Evolutionary conservation across 257 asterid species (phyloP).

Genomic region (Solanum chmielewskii): DNA sequence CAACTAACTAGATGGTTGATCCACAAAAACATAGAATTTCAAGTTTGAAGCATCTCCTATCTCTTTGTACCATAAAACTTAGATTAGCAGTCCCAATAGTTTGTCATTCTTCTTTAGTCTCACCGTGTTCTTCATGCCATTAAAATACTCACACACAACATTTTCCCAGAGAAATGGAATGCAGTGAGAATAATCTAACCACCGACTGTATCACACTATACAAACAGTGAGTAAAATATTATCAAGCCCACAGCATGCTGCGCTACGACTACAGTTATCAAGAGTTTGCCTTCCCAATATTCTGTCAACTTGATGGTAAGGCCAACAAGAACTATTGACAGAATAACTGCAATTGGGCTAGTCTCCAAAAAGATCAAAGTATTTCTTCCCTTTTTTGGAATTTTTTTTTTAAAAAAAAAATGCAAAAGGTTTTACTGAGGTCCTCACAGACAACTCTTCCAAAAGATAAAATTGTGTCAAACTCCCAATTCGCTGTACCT

Average conservation of each 20-base stretch:
- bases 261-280: not conserved
- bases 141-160: not conserved
- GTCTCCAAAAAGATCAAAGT: not conserved
- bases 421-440: not conserved
- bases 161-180: not conserved
- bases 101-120: not conserved
- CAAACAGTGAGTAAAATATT: not conserved
- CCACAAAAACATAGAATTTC: not conserved
- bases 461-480: not conserved
- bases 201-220: not conserved
- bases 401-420: not conserved
- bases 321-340: not conserved
- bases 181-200: not conserved
- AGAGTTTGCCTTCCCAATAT: not conserved
- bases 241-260: not conserved
- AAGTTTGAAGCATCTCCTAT: not conserved
- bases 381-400: not conserved
- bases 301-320: not conserved
- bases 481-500: not conserved
- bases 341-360: not conserved
- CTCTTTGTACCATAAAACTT: not conserved
- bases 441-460: not conserved
- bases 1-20: not conserved
- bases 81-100: not conserved
- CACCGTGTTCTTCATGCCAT: not conserved